Conservation (phyloP, 1,284 basidiomycete species). For the Jaminaea rosea region DNA sequence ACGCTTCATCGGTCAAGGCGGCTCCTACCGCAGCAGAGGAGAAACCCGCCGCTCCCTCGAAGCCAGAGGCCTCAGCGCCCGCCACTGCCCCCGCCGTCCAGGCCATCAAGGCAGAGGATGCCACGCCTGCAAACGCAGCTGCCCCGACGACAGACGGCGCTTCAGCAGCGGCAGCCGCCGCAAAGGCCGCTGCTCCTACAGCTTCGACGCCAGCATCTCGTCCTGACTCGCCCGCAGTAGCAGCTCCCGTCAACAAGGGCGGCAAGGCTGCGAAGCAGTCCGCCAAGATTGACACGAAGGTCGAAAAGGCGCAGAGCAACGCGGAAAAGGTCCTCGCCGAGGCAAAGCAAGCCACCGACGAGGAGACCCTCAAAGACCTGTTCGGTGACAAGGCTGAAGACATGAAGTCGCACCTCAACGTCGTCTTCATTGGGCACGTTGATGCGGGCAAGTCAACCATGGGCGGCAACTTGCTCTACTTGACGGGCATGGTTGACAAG, state of each 20-base stretch:
- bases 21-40: not conserved
- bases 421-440: slow-evolving; percentile 47
- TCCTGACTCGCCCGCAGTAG: slow-evolving; percentile 21
- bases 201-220: slow-evolving; percentile 20
- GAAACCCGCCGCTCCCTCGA: slow-evolving; percentile 10
- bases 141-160: too few species aligned
- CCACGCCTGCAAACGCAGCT: slow-evolving; percentile 8
- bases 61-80: slow-evolving; percentile 11
- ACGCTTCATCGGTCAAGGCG: not conserved
- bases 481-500: slow-evolving; percentile 47
- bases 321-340: slow-evolving; percentile 43
- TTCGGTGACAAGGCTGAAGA: slow-evolving; percentile 42
- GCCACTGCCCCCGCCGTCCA: slow-evolving; percentile 19
- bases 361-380: slow-evolving; percentile 45
- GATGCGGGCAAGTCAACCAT: slow-evolving; percentile 47
- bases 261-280: slow-evolving; percentile 16
- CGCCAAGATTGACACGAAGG: slow-evolving; percentile 20
- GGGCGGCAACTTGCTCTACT: slow-evolving; percentile 43
- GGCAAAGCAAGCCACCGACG: slow-evolving; percentile 41
- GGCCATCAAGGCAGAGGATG: slow-evolving; percentile 20
- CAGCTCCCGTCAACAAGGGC: slow-evolving; percentile 3
- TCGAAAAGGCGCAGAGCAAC: slow-evolving; percentile 35
- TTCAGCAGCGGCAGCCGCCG: too few species aligned
- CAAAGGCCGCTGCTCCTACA: not conserved
- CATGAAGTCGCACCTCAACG: slow-evolving; percentile 45